Conservation (phyloP, 2,329 filamentous ascomycete species). For the Coniella lustricola region DNA sequence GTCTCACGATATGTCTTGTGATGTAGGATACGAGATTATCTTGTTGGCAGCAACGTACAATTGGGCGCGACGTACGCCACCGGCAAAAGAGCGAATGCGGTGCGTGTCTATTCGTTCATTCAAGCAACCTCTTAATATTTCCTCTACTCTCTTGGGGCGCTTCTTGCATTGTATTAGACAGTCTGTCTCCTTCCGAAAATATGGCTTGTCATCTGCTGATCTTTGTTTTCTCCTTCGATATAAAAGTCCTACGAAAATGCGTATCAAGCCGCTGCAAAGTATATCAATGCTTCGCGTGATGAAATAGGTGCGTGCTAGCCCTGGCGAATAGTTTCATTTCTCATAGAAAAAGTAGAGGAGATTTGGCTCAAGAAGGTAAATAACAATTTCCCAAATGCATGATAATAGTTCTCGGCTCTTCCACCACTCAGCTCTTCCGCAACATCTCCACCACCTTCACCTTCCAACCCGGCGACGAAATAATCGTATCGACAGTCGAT, state of each 20-base stretch:
- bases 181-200: too few species aligned
- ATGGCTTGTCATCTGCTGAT: neutral
- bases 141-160: too few species aligned
- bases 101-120: neutral
- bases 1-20: neutral
- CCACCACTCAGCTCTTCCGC: slow-evolving; percentile 69
- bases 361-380: too few species aligned
- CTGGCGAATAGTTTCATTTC: neutral
- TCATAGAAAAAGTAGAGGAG: neutral
- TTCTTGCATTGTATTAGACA: too few species aligned
- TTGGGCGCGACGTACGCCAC: slow-evolving; percentile 63
- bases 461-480: slow-evolving; percentile 53
- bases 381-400: neutral
- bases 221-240: neutral
- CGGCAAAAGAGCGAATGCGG: slow-evolving; percentile 49
- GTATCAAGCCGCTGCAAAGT: slow-evolving; percentile 58
- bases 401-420: slow-evolving; percentile 57
- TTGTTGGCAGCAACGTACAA: slow-evolving; percentile 65
- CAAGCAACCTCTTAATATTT: too few species aligned
- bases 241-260: slow-evolving; percentile 46
- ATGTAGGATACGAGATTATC: slow-evolving; percentile 55
- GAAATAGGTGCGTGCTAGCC: slow-evolving; percentile 59
- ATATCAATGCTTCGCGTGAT: slow-evolving; percentile 59
- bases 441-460: slow-evolving; percentile 55
- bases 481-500: slow-evolving; percentile 65